These are phyloP conservation scores for Postia placenta DNA, from an alignment of 768 basidiomycete species.

Conservation along the genomic window DNA sequence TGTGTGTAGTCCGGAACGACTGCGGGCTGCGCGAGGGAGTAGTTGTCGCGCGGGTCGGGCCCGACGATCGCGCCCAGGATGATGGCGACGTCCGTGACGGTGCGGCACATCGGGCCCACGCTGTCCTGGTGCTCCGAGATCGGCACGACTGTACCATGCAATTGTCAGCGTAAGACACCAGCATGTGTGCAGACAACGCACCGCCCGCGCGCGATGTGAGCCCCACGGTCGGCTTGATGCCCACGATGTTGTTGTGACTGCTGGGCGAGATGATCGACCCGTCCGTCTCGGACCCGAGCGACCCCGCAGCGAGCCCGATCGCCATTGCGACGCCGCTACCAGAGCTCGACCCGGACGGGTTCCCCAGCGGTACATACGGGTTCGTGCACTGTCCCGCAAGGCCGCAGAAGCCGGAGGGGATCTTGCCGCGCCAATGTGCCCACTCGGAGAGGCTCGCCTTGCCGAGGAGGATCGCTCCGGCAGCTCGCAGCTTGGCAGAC, in stretches of 20 bases:
- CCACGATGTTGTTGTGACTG: slow-evolving; percentile 35
- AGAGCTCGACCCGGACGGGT: slow-evolving; percentile 36
- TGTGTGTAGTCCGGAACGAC: slow-evolving; percentile 49
- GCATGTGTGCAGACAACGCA: no score
- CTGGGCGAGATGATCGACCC: slow-evolving; percentile 44
- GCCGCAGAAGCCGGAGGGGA: slow-evolving; percentile 39
- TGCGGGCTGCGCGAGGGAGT: slow-evolving; percentile 37
- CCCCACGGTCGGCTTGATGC: slow-evolving; percentile 33
- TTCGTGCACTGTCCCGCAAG: slow-evolving; percentile 39
- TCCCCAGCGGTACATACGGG: slow-evolving; percentile 36
- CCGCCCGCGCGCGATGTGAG: slow-evolving; percentile 30
- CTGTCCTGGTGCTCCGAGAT: slow-evolving; percentile 35
- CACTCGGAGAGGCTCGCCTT: slow-evolving; percentile 42
- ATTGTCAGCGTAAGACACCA: neutral
- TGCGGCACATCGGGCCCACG: slow-evolving; percentile 31
- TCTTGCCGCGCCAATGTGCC: slow-evolving; percentile 33
- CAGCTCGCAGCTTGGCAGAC: slow-evolving; percentile 24
- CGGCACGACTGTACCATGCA: slow-evolving; percentile 41
- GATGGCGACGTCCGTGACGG: slow-evolving; percentile 28
- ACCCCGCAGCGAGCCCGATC: slow-evolving; percentile 36
- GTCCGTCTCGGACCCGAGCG: slow-evolving; percentile 42
- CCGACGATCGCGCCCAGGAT: slow-evolving; percentile 38
- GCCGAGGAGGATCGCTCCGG: slow-evolving; percentile 34
- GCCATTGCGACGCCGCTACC: slow-evolving; percentile 36
- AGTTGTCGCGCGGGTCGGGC: slow-evolving; percentile 34